A percentile compares a stretch with the other conserved stretches of the same genome.
These are phyloP conservation scores for Grosmannia clavigera DNA, from an alignment of 2,329 filamentous ascomycete species.

Conservation along the genomic window DNA sequence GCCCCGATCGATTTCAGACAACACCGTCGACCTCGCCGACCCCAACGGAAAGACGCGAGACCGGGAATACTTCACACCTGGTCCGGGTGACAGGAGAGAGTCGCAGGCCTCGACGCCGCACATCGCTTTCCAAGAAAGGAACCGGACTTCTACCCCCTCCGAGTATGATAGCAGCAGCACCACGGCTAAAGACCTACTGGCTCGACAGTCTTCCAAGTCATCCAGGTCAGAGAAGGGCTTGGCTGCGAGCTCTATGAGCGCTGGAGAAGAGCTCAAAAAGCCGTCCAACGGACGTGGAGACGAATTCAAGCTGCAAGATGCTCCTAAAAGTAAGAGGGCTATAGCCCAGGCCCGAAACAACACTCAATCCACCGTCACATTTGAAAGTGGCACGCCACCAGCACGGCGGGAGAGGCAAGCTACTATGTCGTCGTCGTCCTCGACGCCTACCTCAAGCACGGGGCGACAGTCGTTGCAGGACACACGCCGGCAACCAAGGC, in stretches of 20 bases:
- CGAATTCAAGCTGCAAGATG: slow-evolving; percentile 70
- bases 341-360: slow-evolving; percentile 27
- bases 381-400: slow-evolving; percentile 25
- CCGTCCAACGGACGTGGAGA: slow-evolving; percentile 32
- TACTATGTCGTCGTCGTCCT: slow-evolving; percentile 15
- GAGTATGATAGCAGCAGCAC: slow-evolving; percentile 39
- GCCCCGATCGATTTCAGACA: slow-evolving; percentile 40
- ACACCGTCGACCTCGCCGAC: slow-evolving; percentile 30
- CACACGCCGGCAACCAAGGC: slow-evolving; percentile 36
- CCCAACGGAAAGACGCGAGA: slow-evolving; percentile 33
- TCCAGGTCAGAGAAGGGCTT: slow-evolving; percentile 22
- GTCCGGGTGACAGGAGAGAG: slow-evolving; percentile 29
- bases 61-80: slow-evolving; percentile 43
- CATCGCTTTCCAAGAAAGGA: slow-evolving; percentile 83
- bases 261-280: slow-evolving; percentile 27
- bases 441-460: slow-evolving; percentile 20
- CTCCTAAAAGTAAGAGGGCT: slow-evolving; percentile 50
- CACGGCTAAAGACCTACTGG: slow-evolving; percentile 35
- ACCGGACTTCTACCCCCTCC: slow-evolving; percentile 45
- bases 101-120: slow-evolving; percentile 60
- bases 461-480: slow-evolving; percentile 45
- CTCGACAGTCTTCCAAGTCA: slow-evolving; percentile 36
- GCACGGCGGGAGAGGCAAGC: slow-evolving; percentile 18
- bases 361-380: slow-evolving; percentile 28
- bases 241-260: slow-evolving; percentile 19